These are phyloP conservation scores for Leccinellum rugosiceps DNA, from an alignment of 768 basidiomycete species.

Conservation along the genomic window DNA sequence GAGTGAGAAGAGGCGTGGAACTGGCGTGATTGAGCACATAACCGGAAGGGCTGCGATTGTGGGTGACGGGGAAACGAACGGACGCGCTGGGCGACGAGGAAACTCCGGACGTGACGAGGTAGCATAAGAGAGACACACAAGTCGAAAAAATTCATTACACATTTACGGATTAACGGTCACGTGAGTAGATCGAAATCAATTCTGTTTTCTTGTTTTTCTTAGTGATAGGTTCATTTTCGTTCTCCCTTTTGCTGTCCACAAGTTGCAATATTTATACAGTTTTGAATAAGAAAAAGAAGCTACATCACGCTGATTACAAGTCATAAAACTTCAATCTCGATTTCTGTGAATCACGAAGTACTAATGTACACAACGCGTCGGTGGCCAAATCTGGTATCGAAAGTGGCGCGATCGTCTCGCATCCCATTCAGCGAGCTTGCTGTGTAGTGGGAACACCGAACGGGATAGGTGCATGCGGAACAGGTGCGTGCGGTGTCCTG, in stretches of 20 bases:
- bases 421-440: slow-evolving; percentile 9
- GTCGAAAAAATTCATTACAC: slow-evolving; percentile 9
- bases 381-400: no score
- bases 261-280: no score
- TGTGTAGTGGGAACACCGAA: slow-evolving; percentile 51
- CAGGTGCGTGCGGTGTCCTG: slow-evolving; percentile 61
- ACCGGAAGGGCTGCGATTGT: slow-evolving; percentile 25
- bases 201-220: not conserved
- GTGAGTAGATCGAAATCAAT: slow-evolving; percentile 1
- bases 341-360: no score
- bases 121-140: slow-evolving; percentile 33
- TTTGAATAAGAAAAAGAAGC: no score
- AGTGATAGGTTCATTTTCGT: no score
- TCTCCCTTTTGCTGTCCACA: no score
- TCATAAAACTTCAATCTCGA: not conserved
- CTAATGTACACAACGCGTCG: no score
- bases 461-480: slow-evolving; percentile 63
- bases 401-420: no score
- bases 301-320: not conserved
- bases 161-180: slow-evolving; percentile 7
- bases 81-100: slow-evolving; percentile 30
- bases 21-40: slow-evolving; percentile 24
- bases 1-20: slow-evolving; percentile 69
- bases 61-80: slow-evolving; percentile 18
- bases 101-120: slow-evolving; percentile 45